Evolutionary conservation across 352 stramenopile genomes (phyloP), one percentile per base, ranked within the genome.

Genomic region (Albugo laibachii): DNA sequence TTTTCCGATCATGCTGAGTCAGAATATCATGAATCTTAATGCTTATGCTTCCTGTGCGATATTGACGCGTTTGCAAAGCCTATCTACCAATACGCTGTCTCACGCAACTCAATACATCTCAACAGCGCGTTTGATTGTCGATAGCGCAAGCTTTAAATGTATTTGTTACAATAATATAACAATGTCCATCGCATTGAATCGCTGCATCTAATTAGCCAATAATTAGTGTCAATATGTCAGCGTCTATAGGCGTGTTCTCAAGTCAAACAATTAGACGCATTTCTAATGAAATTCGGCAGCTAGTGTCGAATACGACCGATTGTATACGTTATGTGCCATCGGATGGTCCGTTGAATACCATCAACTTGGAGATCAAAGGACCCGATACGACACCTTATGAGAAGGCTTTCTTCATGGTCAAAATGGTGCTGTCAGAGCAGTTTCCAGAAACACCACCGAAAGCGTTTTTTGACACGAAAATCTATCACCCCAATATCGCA

Each of bases 401-500:
- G 52, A 85, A 74, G 14, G 92, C 83, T 35, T 89, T 83, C 53
- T 99, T 99, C 60, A 70, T 83, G 42, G 69, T 99, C 31, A 97
- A 97, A 67, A 80, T 99, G 31, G 65, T 93, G 27, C 66, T 97
- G 14, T 86, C 78, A 19, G 70, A 82, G 21, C 74, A 83, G 36
- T 95, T 92, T 50, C 84, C 84, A 14, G 61, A 77, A 27, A 62
- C 80, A 42, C 82, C 83, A 15, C 83, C 83, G 10, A 81, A 81
- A 47, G 80, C 92, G 24, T 91, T 97, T 50, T 99, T 99, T 55
- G 62, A 98, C 16, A 99, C 95, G 34, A 98, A 97, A 74, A 98
- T 99, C 47, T 99, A 97, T 66, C 96, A 99, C 62, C 96, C 96
- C 0, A 99, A 99, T 66, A 94, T 99, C 16, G 92, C 93, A 16